Evolutionary conservation across 495 filamentous ascomycete genomes (phyloP).

Genomic region (Chaetomium fimeti): DNA sequence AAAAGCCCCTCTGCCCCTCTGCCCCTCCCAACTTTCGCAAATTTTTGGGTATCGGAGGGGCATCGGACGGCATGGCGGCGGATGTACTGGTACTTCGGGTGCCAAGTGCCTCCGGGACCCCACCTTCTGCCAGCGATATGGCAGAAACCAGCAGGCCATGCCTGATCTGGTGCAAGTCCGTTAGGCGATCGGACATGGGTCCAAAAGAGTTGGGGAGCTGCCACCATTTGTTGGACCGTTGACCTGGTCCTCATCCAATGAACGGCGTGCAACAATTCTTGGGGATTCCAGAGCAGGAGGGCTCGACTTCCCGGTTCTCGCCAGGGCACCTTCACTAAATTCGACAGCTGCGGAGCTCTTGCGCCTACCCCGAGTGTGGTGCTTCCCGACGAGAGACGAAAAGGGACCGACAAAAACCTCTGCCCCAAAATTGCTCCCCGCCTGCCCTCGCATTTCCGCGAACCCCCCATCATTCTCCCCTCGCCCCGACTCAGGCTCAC

Average conservation of each 20-base stretch:
- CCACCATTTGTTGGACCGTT: constrained; percentile 38
- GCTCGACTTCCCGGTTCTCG: constrained; percentile 18
- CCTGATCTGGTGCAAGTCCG: constrained; percentile 34
- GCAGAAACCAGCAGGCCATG: constrained; percentile 16
- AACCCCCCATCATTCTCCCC: constrained; percentile 13
- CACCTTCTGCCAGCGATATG: constrained; percentile 28
- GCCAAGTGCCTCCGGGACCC: constrained; percentile 20
- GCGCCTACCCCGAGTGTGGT: constrained; percentile 24
- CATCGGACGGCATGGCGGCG: constrained; percentile 23
- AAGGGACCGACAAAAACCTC: constrained; percentile 33
- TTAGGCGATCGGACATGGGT: constrained; percentile 36
- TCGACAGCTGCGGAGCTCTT: constrained; percentile 29
- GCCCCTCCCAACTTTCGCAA: not conserved
- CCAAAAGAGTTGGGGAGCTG: constrained; percentile 41
- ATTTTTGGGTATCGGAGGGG: constrained; percentile 22
- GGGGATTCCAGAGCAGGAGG: constrained; percentile 26
- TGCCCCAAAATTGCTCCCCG: constrained; percentile 26
- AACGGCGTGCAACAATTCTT: constrained; percentile 28
- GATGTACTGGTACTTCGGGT: constrained; percentile 36
- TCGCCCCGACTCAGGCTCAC: constrained; percentile 18
- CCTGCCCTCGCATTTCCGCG: constrained; percentile 21
- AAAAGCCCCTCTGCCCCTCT: not conserved
- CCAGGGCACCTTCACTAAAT: constrained; percentile 24
- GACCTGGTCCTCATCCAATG: constrained; percentile 33
- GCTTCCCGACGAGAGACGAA: constrained; percentile 24